Evolutionary conservation across 768 basidiomycete genomes (phyloP).

Genomic region (Tricholoma furcatifolium): DNA sequence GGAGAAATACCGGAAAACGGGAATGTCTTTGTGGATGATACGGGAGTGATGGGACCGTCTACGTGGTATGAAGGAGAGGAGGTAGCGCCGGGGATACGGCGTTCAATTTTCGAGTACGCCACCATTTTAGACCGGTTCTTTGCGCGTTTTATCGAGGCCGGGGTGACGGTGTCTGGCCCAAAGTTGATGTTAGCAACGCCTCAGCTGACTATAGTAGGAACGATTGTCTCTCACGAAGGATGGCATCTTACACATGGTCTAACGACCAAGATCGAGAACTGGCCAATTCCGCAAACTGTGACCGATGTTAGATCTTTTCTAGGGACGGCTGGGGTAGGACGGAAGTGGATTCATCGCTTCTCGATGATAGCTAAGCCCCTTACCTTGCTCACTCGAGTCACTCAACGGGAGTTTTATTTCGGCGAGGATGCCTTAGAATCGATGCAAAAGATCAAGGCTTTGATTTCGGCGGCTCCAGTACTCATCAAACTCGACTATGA

Average conservation of each 20-base stretch:
- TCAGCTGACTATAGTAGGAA: too few relatives aligned
- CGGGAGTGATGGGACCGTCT: constrained; percentile 18
- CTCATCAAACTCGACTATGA: too few relatives aligned
- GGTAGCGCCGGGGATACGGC: constrained; percentile 25
- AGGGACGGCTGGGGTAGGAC: constrained; percentile 20
- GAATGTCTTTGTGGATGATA: too few relatives aligned
- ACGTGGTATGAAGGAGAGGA: constrained; percentile 11
- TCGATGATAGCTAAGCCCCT: too few relatives aligned
- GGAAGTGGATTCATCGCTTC: constrained; percentile 26
- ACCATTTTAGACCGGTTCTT: too few relatives aligned
- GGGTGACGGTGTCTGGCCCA: too few relatives aligned
- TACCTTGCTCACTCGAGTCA: too few relatives aligned
- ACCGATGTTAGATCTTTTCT: constrained; percentile 26
- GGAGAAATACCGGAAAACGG: too few relatives aligned
- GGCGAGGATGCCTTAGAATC: constrained; percentile 19
- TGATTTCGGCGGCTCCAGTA: constrained; percentile 31
- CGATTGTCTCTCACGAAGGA: too few relatives aligned
- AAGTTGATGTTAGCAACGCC: too few relatives aligned
- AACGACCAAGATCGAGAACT: constrained; percentile 25
- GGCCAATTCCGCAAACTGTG: constrained; percentile 14
- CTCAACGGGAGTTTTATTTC: constrained; percentile 24
- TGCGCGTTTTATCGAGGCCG: too few relatives aligned
- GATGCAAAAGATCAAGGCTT: constrained; percentile 22
- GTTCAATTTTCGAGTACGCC: too few relatives aligned
- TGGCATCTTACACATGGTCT: constrained; percentile 18